These are phyloP conservation scores for Macrolepiota fuliginosa DNA, from an alignment of 768 basidiomycete genomes.

Conservation along the genomic window DNA sequence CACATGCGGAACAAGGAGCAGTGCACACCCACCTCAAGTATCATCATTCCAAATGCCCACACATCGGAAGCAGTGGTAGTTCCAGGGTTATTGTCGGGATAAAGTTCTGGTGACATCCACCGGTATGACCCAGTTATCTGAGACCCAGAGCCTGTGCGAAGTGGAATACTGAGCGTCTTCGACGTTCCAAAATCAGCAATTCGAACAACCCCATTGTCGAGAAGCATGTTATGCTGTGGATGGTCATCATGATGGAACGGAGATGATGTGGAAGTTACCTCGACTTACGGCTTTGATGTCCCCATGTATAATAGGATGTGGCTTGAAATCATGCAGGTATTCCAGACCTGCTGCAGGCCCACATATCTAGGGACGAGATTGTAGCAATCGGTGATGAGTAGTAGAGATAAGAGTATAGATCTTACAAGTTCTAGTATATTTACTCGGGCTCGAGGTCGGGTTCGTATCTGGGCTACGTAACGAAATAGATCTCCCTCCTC, in stretches of 20 bases:
- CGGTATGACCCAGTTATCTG: slow-evolving; percentile 28
- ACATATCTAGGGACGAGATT: slow-evolving; percentile 1
- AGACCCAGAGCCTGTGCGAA: slow-evolving; percentile 31
- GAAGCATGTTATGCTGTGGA: slow-evolving; percentile 33
- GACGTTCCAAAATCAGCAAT: slow-evolving; percentile 40
- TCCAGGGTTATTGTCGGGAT: slow-evolving; percentile 8
- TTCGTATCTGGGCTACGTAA: not conserved
- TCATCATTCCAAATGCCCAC: slow-evolving; percentile 36
- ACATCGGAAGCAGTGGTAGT: slow-evolving; percentile 24
- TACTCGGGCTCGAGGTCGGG: not conserved
- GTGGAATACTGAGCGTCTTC: slow-evolving; percentile 23
- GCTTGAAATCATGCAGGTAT: slow-evolving; percentile 17
- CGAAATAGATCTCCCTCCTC: slow-evolving; percentile 13
- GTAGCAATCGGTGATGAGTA: too few relatives aligned
- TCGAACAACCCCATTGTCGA: slow-evolving; percentile 28
- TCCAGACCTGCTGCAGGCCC: slow-evolving; percentile 15
- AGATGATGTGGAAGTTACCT: not conserved
- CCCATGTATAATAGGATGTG: slow-evolving; percentile 27
- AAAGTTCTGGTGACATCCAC: slow-evolving; percentile 38
- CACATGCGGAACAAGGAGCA: not conserved
- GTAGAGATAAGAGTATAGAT: too few relatives aligned
- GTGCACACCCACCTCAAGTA: slow-evolving; percentile 26
- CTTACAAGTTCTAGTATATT: slow-evolving; percentile 11
- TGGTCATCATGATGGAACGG: not conserved
- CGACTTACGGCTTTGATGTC: slow-evolving; percentile 34